A percentile compares a stretch with the other conserved stretches of the same genome.
Evolutionary conservation across 2,329 filamentous ascomycete genomes (phyloP).

Genomic region (Cephalotrichum gorgonifer): DNA sequence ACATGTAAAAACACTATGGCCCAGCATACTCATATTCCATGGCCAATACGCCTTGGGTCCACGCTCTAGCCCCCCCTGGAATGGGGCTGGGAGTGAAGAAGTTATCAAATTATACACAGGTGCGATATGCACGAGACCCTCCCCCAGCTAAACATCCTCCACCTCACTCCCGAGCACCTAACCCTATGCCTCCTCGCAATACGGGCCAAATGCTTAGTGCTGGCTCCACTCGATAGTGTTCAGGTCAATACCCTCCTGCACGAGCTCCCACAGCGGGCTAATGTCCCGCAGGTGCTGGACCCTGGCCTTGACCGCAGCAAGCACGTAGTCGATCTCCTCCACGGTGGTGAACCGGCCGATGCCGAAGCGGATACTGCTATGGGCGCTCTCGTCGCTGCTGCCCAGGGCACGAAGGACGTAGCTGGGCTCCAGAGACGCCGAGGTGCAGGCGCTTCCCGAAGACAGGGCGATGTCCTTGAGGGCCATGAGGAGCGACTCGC

Average conservation of each 20-base stretch:
- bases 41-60: too few relatives aligned
- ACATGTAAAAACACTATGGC: not conserved
- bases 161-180: not conserved
- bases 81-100: not conserved
- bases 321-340: slow-evolving; percentile 89
- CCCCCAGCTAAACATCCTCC: not conserved
- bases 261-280: slow-evolving; percentile 92
- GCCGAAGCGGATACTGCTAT: slow-evolving; percentile 95
- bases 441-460: slow-evolving; percentile 94
- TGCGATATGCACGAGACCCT: not conserved
- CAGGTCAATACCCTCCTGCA: slow-evolving; percentile 91
- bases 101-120: slow-evolving; percentile 3
- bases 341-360: slow-evolving; percentile 97
- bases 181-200: not conserved
- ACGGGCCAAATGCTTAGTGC: slow-evolving; percentile 47
- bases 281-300: slow-evolving; percentile 90
- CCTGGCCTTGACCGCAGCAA: slow-evolving; percentile 84
- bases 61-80: not conserved
- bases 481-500: slow-evolving; percentile 95
- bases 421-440: slow-evolving; percentile 88
- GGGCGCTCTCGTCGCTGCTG: slow-evolving; percentile 93
- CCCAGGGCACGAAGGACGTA: slow-evolving; percentile 92
- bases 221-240: slow-evolving; percentile 98
- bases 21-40: not conserved
- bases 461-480: slow-evolving; percentile 96